A percentile compares a stretch with the other conserved stretches of the same genome.
Evolutionary conservation across 768 basidiomycete genomes (phyloP).

Genomic region (Hemileccinum rubropunctum): DNA sequence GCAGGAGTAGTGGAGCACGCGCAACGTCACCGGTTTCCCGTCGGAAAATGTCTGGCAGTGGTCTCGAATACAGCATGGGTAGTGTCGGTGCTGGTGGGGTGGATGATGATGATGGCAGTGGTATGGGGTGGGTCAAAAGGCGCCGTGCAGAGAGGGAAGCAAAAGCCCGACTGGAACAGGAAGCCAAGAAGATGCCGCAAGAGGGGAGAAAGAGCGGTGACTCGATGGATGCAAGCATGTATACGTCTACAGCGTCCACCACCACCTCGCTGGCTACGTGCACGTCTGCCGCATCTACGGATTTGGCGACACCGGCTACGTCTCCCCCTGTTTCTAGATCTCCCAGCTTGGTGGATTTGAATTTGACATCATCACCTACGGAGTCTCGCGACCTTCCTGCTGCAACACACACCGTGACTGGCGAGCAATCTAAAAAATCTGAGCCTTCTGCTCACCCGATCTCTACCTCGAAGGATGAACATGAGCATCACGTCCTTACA

Average conservation of each 20-base stretch:
- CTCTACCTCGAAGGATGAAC: conserved; percentile 14
- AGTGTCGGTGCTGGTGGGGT: conserved; percentile 16
- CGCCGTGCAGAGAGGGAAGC: conserved; percentile 60
- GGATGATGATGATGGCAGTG: conserved; percentile 80
- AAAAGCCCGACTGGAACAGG: conserved; percentile 24
- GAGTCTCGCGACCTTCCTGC: neutral
- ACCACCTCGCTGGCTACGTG: conserved; percentile 23
- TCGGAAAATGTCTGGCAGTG: conserved; percentile 14
- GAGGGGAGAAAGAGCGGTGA: conserved; percentile 25
- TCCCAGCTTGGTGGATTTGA: conserved; percentile 18
- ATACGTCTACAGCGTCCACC: conserved; percentile 21
- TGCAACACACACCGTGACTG: neutral
- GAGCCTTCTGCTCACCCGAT: neutral
- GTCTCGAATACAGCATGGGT: conserved; percentile 30
- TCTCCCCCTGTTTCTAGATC: conserved; percentile 22
- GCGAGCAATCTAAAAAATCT: neutral
- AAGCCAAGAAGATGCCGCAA: conserved; percentile 7
- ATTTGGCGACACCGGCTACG: conserved; percentile 16
- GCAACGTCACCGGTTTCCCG: conserved; percentile 11
- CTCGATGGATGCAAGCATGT: conserved; percentile 22
- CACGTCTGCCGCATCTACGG: conserved; percentile 17
- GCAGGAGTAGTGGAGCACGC: conserved; percentile 11
- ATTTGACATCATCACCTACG: conserved; percentile 4
- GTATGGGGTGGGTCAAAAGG: conserved; percentile 78
- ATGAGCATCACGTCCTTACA: conserved; percentile 19